A percentile compares a stretch with the other conserved stretches of the same genome.
phyloP scores from a whole-genome alignment of 2,329 filamentous ascomycete genomes.

The Lomentospora prolificans region DNA sequence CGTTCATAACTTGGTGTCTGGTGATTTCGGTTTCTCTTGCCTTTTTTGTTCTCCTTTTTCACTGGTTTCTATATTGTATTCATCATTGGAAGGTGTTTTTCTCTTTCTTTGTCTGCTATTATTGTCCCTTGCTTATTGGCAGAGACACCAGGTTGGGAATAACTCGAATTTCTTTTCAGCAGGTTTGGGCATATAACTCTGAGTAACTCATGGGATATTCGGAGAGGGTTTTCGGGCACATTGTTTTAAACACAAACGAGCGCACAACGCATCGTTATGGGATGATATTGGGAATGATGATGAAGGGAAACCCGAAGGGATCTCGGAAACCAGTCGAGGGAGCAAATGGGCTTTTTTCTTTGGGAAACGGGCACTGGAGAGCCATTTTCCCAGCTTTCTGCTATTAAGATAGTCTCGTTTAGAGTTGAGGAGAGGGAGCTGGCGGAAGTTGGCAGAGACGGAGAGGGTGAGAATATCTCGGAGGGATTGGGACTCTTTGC shows the following conservation, averaged over 20 bases:
- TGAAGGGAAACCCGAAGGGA: neutral
- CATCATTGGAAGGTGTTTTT: slow-evolving; percentile 9
- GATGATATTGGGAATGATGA: neutral
- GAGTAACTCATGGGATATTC: neutral
- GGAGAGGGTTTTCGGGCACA: neutral
- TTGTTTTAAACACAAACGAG: neutral
- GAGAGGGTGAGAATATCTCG: neutral
- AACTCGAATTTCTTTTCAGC: neutral
- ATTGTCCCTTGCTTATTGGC: neutral
- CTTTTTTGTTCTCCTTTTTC: neutral
- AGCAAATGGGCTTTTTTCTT: neutral
- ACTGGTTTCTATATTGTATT: slow-evolving; percentile 9
- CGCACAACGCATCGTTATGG: neutral
- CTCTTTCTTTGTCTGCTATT: slow-evolving; percentile 3
- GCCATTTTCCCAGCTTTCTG: too few relatives aligned
- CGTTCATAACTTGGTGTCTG: slow-evolving; percentile 1
- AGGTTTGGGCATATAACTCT: neutral
- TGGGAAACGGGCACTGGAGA: too few relatives aligned
- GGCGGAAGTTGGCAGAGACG: neutral
- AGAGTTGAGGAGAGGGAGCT: neutral
- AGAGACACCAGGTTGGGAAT: neutral
- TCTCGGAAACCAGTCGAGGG: slow-evolving; percentile 1
- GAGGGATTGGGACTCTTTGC: neutral
- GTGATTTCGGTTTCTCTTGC: neutral
- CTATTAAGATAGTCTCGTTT: neutral